phyloP scores from a whole-genome alignment of 2,329 filamentous ascomycete genomes.

The Coniochaeta sp. region DNA sequence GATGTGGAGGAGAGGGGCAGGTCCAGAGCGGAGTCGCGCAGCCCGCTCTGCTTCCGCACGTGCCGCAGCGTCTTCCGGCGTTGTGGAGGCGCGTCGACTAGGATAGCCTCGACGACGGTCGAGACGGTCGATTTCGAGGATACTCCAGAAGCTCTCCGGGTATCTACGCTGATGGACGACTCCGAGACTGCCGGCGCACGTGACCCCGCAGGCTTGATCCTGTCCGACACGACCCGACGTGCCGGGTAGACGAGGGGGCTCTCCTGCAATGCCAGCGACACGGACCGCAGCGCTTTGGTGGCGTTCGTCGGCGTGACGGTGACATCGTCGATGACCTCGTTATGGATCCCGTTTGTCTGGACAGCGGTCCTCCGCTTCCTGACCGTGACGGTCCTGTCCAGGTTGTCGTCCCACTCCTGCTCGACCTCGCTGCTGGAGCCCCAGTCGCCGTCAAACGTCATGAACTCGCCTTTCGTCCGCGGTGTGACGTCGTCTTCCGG shows the following conservation, averaged over 20 bases:
- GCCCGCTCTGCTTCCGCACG: slow-evolving; percentile 44
- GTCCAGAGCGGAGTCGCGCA: slow-evolving; percentile 35
- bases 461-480: slow-evolving; percentile 39
- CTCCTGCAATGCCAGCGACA: slow-evolving; percentile 32
- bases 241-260: slow-evolving; percentile 29
- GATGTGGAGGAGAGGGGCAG: slow-evolving; percentile 32
- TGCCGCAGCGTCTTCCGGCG: slow-evolving; percentile 52
- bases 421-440: slow-evolving; percentile 37
- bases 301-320: slow-evolving; percentile 43
- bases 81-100: slow-evolving; percentile 42
- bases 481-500: slow-evolving; percentile 31
- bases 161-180: slow-evolving; percentile 32
- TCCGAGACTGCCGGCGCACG: slow-evolving; percentile 26
- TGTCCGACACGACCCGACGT: slow-evolving; percentile 20
- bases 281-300: slow-evolving; percentile 38
- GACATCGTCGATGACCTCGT: slow-evolving; percentile 39
- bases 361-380: slow-evolving; percentile 32
- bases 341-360: slow-evolving; percentile 16
- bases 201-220: slow-evolving; percentile 12
- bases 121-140: slow-evolving; percentile 48
- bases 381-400: slow-evolving; percentile 45
- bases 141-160: slow-evolving; percentile 42
- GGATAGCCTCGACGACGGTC: slow-evolving; percentile 49
- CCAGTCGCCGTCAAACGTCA: slow-evolving; percentile 54
- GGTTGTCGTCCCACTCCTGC: slow-evolving; percentile 47